These are phyloP conservation scores for Silene conica DNA, from an alignment of 148 eudicot genomes.

Conservation along the genomic window DNA sequence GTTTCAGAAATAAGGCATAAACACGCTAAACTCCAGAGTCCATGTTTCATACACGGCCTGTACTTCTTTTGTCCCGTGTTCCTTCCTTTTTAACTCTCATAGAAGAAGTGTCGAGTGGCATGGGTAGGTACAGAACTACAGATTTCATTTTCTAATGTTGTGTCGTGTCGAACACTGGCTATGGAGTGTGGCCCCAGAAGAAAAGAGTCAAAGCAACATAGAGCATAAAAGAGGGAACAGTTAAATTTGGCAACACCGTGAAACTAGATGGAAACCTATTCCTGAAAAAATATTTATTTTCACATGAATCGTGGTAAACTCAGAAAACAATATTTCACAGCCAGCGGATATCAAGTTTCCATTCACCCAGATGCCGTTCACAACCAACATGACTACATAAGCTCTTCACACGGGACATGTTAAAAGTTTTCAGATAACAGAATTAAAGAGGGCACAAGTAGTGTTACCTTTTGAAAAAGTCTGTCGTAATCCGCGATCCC, in stretches of 20 bases:
- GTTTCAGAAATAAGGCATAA: neutral
- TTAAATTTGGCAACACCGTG: too few species aligned
- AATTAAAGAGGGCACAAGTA: neutral
- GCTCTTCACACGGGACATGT: neutral
- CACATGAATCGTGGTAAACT: neutral
- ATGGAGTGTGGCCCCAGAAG: too few species aligned
- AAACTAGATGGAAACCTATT: neutral
- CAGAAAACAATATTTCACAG: neutral
- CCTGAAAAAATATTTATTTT: neutral
- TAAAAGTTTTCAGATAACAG: neutral
- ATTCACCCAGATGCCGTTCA: neutral
- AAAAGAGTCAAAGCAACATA: neutral
- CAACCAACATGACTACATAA: neutral
- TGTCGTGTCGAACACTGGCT: neutral
- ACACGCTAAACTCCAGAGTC: neutral
- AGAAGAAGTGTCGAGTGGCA: neutral
- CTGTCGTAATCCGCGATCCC: constrained; percentile 28
- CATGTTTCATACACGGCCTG: too few species aligned
- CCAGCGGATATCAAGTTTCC: neutral
- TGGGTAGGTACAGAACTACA: neutral
- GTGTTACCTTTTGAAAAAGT: constrained; percentile 32
- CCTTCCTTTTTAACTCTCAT: too few species aligned
- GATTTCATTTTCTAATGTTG: neutral
- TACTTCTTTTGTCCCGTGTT: too few species aligned
- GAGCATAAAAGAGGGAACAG: neutral